phyloP scores from a whole-genome alignment of 495 filamentous ascomycete genomes.

The Amphirosellinia nigrospora region DNA sequence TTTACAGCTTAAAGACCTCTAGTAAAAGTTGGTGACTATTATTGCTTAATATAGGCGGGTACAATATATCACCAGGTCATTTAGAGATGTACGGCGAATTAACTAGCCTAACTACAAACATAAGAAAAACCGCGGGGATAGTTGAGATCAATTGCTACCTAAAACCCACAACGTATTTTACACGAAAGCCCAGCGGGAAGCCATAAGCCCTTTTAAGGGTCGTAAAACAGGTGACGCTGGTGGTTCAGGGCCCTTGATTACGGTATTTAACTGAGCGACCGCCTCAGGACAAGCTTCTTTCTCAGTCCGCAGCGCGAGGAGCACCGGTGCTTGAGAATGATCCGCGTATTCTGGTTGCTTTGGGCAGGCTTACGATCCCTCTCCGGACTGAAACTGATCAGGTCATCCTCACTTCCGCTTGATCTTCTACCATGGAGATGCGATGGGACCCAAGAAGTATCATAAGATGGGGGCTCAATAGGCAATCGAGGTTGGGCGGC shows the following conservation, averaged over 20 bases:
- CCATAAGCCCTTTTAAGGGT: neutral
- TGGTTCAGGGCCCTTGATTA: neutral
- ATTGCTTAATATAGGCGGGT: no score
- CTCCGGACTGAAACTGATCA: slow-evolving; percentile 17
- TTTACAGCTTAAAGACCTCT: no score
- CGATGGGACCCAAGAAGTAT: slow-evolving; percentile 7
- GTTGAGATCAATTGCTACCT: no score
- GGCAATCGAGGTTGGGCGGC: neutral
- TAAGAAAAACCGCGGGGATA: no score
- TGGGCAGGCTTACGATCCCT: neutral
- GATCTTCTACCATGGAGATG: slow-evolving; percentile 8
- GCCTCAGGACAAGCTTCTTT: slow-evolving; percentile 4
- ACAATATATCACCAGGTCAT: no score
- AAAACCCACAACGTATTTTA: no score
- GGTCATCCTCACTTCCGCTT: neutral
- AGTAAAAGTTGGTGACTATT: no score
- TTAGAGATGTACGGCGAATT: neutral
- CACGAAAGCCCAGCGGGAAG: slow-evolving; percentile 15
- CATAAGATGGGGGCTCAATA: neutral
- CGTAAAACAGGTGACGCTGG: neutral
- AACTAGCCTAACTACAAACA: neutral
- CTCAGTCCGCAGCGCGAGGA: slow-evolving; percentile 15
- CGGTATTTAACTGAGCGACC: slow-evolving; percentile 1
- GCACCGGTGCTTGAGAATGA: no score
- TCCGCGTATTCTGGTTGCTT: slow-evolving; percentile 14